Conservation (phyloP, 192 early-diverging fungal species). For the Oehlia diaphana region DNA sequence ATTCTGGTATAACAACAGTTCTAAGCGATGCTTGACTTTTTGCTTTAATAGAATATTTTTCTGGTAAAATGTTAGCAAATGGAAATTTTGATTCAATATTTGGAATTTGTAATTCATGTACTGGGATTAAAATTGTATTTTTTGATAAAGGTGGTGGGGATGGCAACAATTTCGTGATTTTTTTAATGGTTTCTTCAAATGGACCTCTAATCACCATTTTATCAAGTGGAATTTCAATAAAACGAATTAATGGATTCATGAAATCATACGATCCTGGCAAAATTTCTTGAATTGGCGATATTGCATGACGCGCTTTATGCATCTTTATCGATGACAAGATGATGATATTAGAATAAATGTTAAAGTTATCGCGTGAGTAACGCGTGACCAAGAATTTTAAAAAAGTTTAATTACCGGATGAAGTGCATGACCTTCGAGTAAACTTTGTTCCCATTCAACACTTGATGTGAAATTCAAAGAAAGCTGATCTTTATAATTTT, state of each 20-base stretch:
- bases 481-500: conserved; percentile 34
- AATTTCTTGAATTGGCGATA: conserved; percentile 54
- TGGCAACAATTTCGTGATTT: conserved; percentile 35
- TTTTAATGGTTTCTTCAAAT: conserved; percentile 40
- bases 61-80: conserved; percentile 44
- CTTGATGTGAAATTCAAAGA: conserved; percentile 40
- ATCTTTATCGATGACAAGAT: conserved; percentile 35
- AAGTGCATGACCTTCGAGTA: conserved; percentile 68
- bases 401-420: conserved; percentile 48
- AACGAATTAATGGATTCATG: conserved; percentile 41
- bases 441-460: conserved; percentile 65
- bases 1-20: conserved; percentile 48
- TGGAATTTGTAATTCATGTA: conserved; percentile 64
- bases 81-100: conserved; percentile 52
- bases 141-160: conserved; percentile 15
- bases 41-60: conserved; percentile 35
- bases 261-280: conserved; percentile 42
- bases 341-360: background rate
- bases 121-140: conserved; percentile 50
- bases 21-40: conserved; percentile 62
- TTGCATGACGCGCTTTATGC: conserved; percentile 59
- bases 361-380: no score
- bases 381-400: no score
- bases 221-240: conserved; percentile 50
- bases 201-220: conserved; percentile 46